phyloP scores from a whole-genome alignment of 352 stramenopile genomes.

The Phytophthora crassamura region DNA sequence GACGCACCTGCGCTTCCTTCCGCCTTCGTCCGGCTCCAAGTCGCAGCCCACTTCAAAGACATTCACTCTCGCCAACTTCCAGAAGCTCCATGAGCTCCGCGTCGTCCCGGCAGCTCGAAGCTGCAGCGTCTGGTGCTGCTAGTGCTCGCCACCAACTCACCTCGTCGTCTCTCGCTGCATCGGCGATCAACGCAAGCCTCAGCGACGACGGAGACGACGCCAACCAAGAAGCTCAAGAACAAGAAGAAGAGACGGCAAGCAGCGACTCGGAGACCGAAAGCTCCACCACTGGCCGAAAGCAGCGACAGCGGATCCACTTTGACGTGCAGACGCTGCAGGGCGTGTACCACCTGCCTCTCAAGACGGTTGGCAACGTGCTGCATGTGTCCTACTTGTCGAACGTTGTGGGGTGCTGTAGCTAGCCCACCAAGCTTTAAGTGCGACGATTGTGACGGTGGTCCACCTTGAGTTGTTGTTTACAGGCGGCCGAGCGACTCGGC shows the following conservation, averaged over 20 bases:
- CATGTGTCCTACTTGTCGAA: neutral
- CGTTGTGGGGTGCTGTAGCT: slow-evolving; percentile 6
- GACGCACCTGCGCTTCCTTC: too few relatives aligned
- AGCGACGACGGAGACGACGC: slow-evolving; percentile 10
- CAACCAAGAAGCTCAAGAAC: too few relatives aligned
- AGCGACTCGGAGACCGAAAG: slow-evolving; percentile 20
- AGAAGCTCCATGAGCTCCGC: slow-evolving; percentile 29
- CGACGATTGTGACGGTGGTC: neutral
- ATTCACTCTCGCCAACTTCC: slow-evolving; percentile 31
- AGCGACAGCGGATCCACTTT: slow-evolving; percentile 60
- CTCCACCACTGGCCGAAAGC: neutral
- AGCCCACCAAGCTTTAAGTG: neutral
- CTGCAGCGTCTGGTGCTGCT: slow-evolving; percentile 1
- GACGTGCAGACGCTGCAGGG: slow-evolving; percentile 59
- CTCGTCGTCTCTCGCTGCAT: neutral
- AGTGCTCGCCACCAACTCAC: neutral
- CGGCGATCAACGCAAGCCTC: neutral
- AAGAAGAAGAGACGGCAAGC: slow-evolving; percentile 5
- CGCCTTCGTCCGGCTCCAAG: too few relatives aligned
- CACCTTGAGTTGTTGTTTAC: slow-evolving; percentile 23
- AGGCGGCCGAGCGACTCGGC: slow-evolving; percentile 66
- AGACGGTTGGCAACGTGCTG: slow-evolving; percentile 48
- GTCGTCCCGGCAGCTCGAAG: neutral
- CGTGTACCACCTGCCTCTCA: slow-evolving; percentile 77
- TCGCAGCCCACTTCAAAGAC: slow-evolving; percentile 25